phyloP scores from a whole-genome alignment of 1,284 basidiomycete species.

The Trichosporon coremiiforme region DNA sequence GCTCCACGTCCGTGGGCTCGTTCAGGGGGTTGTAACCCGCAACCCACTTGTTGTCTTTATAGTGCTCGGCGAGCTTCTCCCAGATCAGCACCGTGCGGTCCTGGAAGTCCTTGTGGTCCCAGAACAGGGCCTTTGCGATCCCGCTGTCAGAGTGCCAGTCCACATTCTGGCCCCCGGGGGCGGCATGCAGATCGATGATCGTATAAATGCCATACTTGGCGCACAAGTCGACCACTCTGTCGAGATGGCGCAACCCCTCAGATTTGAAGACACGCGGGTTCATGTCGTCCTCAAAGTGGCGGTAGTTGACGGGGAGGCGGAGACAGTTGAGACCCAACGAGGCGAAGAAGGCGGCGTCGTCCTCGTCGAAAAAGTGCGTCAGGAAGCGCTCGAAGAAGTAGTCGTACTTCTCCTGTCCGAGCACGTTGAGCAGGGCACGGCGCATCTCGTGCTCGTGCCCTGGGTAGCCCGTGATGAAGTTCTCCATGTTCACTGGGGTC shows the following conservation, averaged over 20 bases:
- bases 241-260: slow-evolving; percentile 45
- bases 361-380: slow-evolving; percentile 67
- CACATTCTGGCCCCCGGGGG: slow-evolving; percentile 53
- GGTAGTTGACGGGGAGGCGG: slow-evolving; percentile 54
- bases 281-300: slow-evolving; percentile 46
- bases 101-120: slow-evolving; percentile 75
- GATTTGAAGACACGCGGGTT: slow-evolving; percentile 45
- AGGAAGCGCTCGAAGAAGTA: slow-evolving; percentile 77
- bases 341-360: slow-evolving; percentile 68
- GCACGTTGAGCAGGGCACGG: slow-evolving; percentile 65
- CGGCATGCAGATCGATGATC: slow-evolving; percentile 54
- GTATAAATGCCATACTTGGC: slow-evolving; percentile 54
- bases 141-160: slow-evolving; percentile 55
- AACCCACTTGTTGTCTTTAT: slow-evolving; percentile 67
- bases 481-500: slow-evolving; percentile 52
- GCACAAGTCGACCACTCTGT: slow-evolving; percentile 47
- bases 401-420: slow-evolving; percentile 69
- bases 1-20: slow-evolving; percentile 67
- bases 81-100: slow-evolving; percentile 70
- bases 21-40: slow-evolving; percentile 71
- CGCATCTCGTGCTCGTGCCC: slow-evolving; percentile 63
- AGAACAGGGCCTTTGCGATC: slow-evolving; percentile 58
- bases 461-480: slow-evolving; percentile 53
- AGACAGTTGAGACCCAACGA: slow-evolving; percentile 68
- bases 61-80: slow-evolving; percentile 66